phyloP scores from a whole-genome alignment of 2,329 filamentous ascomycete species.

The Exutisphaerella laricina region DNA sequence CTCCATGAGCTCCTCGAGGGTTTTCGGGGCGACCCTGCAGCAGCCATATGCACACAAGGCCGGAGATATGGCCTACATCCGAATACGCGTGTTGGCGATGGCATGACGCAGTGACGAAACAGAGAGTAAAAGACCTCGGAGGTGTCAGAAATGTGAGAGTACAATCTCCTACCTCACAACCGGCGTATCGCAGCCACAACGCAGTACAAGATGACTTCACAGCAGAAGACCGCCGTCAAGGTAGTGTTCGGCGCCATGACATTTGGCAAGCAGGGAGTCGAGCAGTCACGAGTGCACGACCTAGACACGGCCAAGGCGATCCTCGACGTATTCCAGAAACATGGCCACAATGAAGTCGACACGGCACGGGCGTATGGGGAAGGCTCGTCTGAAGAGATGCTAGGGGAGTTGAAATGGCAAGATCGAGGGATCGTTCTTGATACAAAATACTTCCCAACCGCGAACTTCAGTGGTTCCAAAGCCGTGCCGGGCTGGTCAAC shows the following conservation, averaged over 20 bases:
- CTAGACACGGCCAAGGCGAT: background rate
- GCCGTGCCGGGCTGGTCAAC: constrained; percentile 1
- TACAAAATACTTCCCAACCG: background rate
- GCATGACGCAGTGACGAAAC: too few species aligned
- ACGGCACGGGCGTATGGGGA: constrained; percentile 2
- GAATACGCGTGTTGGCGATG: too few species aligned
- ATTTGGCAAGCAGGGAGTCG: background rate
- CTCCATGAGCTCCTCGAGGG: too few species aligned
- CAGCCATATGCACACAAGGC: too few species aligned
- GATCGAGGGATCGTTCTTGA: background rate
- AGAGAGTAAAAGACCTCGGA: too few species aligned
- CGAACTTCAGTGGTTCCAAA: background rate
- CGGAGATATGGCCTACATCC: too few species aligned
- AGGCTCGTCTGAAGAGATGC: background rate
- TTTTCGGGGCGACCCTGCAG: too few species aligned
- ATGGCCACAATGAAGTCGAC: constrained; percentile 4
- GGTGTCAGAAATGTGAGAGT: too few species aligned
- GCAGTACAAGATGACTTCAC: too few species aligned
- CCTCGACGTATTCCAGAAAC: background rate
- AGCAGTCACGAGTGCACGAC: background rate
- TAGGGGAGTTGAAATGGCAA: background rate
- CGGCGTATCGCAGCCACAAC: too few species aligned
- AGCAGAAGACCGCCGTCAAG: background rate
- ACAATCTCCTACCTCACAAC: too few species aligned
- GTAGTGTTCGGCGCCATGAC: constrained; percentile 3